Evolutionary conservation across 306 rosid species (phyloP).

Genomic region (Argentina anserina): DNA sequence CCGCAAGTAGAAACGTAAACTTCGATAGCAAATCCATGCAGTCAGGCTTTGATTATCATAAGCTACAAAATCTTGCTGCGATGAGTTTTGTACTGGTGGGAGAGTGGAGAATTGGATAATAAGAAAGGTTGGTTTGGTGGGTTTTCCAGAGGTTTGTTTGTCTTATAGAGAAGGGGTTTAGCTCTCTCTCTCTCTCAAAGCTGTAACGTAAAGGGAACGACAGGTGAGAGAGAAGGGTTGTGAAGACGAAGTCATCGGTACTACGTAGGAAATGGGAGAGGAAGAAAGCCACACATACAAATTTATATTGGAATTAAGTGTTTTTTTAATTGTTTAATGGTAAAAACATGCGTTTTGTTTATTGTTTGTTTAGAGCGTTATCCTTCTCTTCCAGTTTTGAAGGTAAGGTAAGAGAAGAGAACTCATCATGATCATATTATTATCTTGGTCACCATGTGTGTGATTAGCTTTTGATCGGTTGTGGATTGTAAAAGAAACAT

Average conservation of each 20-base stretch:
- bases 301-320: not conserved
- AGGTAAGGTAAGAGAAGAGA: not conserved
- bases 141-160: not conserved
- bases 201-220: constrained; percentile 57
- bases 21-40: constrained; percentile 33
- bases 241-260: constrained; percentile 49
- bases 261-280: constrained; percentile 18
- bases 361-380: not conserved
- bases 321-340: not conserved
- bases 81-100: constrained; percentile 13
- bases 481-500: too few species aligned
- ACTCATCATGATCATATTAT: not conserved
- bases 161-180: constrained; percentile 26
- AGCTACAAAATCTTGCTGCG: not conserved
- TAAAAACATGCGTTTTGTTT: constrained; percentile 6
- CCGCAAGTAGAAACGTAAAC: constrained; percentile 1
- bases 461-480: not conserved
- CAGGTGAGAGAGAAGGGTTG: constrained; percentile 23
- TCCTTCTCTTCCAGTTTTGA: not conserved
- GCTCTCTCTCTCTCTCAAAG: constrained; percentile 33
- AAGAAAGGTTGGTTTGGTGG: constrained; percentile 6
- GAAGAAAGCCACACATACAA: not conserved
- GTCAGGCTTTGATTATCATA: constrained; percentile 5
- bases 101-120: constrained; percentile 11
- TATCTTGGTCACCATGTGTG: not conserved